Conservation (phyloP, 306 rosid genomes). For the Fragaria vesca region DNA sequence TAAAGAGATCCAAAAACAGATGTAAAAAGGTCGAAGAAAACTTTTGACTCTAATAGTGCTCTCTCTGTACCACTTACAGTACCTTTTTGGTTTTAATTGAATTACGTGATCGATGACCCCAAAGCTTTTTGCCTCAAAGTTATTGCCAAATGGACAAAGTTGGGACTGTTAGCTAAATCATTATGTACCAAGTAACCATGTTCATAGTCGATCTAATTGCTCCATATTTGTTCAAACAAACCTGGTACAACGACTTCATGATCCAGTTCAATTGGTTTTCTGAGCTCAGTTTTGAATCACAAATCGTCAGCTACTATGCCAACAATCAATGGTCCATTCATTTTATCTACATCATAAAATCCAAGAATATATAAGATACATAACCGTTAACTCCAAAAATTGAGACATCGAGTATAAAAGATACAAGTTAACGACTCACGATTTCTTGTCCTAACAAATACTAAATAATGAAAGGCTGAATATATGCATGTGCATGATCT, state of each 20-base stretch:
- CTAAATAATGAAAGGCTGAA: neutral
- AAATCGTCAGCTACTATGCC: neutral
- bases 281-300: neutral
- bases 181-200: neutral
- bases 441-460: neutral
- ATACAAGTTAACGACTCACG: neutral
- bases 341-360: too few species aligned
- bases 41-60: constrained; percentile 58
- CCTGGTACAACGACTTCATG: neutral
- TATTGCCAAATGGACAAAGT: constrained; percentile 28
- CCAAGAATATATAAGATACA: neutral
- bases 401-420: neutral
- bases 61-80: constrained; percentile 20
- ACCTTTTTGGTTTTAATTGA: constrained; percentile 46
- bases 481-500: neutral
- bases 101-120: constrained; percentile 17
- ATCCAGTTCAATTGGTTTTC: neutral
- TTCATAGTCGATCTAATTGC: neutral
- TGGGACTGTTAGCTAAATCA: neutral
- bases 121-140: constrained; percentile 49
- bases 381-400: neutral
- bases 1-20: constrained; percentile 37
- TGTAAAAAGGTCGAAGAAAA: constrained; percentile 37
- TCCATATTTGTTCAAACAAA: neutral
- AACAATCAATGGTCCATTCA: neutral